Conservation (phyloP, 1,284 basidiomycete genomes). For the Tylopilus orsonianus region DNA sequence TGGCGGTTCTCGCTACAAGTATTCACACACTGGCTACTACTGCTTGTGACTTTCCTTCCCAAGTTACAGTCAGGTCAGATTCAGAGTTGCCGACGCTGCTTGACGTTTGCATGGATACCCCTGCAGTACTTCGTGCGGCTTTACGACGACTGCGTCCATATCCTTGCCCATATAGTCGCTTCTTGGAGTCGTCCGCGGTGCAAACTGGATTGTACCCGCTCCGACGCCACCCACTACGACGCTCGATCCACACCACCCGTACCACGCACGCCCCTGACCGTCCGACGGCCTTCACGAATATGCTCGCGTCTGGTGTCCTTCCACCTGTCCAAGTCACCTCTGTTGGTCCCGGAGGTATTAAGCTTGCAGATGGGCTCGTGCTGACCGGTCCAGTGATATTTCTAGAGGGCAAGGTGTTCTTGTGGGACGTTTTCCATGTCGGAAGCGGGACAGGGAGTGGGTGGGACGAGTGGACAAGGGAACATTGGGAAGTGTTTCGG, state of each 20-base stretch:
- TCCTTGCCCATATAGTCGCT: neutral
- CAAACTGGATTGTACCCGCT: neutral
- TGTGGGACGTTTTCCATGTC: constrained; percentile 81
- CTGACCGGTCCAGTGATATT: constrained; percentile 81
- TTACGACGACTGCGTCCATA: constrained; percentile 5
- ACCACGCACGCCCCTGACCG: constrained; percentile 17
- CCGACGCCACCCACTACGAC: constrained; percentile 3
- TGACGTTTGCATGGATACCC: constrained; percentile 9
- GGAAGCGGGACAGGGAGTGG: neutral
- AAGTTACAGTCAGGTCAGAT: no score
- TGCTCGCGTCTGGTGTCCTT: constrained; percentile 66
- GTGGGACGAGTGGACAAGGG: constrained; percentile 68
- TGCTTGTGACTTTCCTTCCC: no score
- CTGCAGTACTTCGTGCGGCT: constrained; percentile 4
- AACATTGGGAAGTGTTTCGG: constrained; percentile 81
- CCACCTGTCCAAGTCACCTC: constrained; percentile 71
- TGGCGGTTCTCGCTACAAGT: no score
- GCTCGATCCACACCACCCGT: constrained; percentile 21
- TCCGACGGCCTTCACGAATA: constrained; percentile 55
- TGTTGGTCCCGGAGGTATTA: constrained; percentile 59
- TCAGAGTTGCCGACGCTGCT: no score
- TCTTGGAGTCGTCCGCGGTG: neutral
- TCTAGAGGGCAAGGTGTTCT: constrained; percentile 80
- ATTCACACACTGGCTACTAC: no score
- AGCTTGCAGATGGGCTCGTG: constrained; percentile 73